Evolutionary conservation across 305 asterid species (phyloP), one percentile per base, ranked within the genome.

Genomic region (Fraxinus albicans): DNA sequence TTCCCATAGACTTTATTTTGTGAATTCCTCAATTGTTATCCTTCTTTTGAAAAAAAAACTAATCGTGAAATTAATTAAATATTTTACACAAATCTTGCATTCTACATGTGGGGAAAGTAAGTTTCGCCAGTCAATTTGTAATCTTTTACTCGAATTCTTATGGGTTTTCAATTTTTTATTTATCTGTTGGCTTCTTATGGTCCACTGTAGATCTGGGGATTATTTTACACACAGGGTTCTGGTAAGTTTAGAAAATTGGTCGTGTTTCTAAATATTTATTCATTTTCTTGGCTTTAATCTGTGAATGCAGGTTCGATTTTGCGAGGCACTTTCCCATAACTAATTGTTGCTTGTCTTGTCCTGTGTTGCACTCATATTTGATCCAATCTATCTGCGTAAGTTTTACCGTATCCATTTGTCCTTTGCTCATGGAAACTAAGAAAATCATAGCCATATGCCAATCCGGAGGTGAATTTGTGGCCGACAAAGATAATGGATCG

Each of bases 401-500:
- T 75, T 19, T 8, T n/a, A 47, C 40, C 17, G 17, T 35, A 29
- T 70, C 72, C 70, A 36, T 27, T 81, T 80, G 91, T 85, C 85
- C 85, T 72, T 73, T 77, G 84, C 85, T 67, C 81, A 92, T 93
- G 97, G 91, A 92, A 75, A 58, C 91, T 2, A 96, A 96, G 89
- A 96, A 92, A 88, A 91, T 94, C 77, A 96, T 96, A 77, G 98
- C 98, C 42, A 95, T 96, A 82, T 96, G 99, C 89, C 99, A 96
- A 84, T 93, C 97, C 69, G 99, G 99, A 42, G 99, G 99, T 44
- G 97, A 93, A 70, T 93, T 96, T 77, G 89, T 88, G 83, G 85
- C 94, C 5, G 92, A 88, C 80, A 90, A 92, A 79, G 98, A 92
- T 19, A 94, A 89, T 35, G 96, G 96, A 15, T 90, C 95, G 12